Evolutionary conservation across 140 eudicot genomes (phyloP).

Genomic region (Ambrosia hybrid): DNA sequence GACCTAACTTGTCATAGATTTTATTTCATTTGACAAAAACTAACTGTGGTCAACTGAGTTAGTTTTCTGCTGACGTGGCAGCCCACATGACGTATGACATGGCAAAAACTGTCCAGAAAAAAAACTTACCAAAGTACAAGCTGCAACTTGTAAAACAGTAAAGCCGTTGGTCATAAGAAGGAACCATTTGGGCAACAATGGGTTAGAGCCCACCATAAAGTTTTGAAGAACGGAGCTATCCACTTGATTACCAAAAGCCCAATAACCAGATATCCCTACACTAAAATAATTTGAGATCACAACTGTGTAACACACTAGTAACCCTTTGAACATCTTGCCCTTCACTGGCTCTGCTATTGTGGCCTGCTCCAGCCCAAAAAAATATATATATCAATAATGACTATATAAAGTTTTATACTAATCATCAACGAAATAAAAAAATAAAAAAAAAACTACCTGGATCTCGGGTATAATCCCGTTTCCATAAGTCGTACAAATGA

Average conservation of each 20-base stretch:
- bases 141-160: slow-evolving; percentile 66
- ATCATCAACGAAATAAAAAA: background rate
- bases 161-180: slow-evolving; percentile 63
- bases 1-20: too few relatives aligned
- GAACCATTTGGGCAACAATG: slow-evolving; percentile 74
- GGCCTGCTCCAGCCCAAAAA: slow-evolving; percentile 43
- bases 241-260: slow-evolving; percentile 85
- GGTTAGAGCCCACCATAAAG: slow-evolving; percentile 49
- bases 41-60: too few relatives aligned
- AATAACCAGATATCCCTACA: slow-evolving; percentile 80
- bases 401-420: too few relatives aligned
- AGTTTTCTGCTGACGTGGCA: too few relatives aligned
- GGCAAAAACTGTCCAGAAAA: background rate
- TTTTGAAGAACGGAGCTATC: slow-evolving; percentile 52
- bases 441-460: slow-evolving; percentile 41
- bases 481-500: slow-evolving; percentile 71
- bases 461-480: slow-evolving; percentile 83
- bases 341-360: slow-evolving; percentile 75
- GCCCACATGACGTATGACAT: too few relatives aligned
- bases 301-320: slow-evolving; percentile 67
- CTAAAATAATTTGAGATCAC: slow-evolving; percentile 65
- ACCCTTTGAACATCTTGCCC: slow-evolving; percentile 82
- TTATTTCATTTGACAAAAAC: too few relatives aligned
- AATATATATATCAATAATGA: background rate
- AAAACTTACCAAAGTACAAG: slow-evolving; percentile 56